A percentile compares a stretch with the other conserved stretches of the same genome.
Evolutionary conservation across 78 protist species (phyloP).

Genomic region (Ministeria vibrans): DNA sequence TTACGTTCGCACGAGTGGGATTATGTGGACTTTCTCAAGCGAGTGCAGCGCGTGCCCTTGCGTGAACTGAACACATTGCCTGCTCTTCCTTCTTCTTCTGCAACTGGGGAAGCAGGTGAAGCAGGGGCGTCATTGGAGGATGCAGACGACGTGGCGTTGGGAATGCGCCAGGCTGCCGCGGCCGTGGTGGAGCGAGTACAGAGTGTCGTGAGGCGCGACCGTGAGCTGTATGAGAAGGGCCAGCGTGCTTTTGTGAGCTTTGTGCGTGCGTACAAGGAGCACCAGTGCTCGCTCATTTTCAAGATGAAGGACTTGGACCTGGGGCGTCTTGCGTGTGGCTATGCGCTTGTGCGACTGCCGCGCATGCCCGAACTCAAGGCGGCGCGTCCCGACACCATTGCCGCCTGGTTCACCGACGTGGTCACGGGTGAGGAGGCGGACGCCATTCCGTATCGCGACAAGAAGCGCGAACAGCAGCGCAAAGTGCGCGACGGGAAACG

Average conservation of each 20-base stretch:
- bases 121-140: background rate
- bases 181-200: no score
- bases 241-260: conserved; percentile 45
- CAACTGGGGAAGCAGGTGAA: background rate
- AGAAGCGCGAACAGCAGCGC: conserved; percentile 29
- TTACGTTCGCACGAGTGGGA: conserved; percentile 34
- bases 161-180: background rate
- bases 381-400: no score
- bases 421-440: background rate
- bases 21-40: conserved; percentile 44
- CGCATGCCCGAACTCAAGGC: conserved; percentile 27
- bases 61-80: no score
- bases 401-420: no score
- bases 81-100: background rate
- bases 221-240: conserved; percentile 34
- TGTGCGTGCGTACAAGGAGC: conserved; percentile 70
- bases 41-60: no score
- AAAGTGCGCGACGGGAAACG: no score
- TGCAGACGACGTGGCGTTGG: background rate
- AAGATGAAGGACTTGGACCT: conserved; percentile 27
- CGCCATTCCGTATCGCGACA: conserved; percentile 8
- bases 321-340: conserved; percentile 17
- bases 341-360: conserved; percentile 34
- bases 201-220: no score
- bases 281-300: conserved; percentile 47